Percentiles rank a stretch among this genome's conserved stretches.
phyloP scores from a whole-genome alignment of 179 eudicot genomes.

The Kewa caespitosa region DNA sequence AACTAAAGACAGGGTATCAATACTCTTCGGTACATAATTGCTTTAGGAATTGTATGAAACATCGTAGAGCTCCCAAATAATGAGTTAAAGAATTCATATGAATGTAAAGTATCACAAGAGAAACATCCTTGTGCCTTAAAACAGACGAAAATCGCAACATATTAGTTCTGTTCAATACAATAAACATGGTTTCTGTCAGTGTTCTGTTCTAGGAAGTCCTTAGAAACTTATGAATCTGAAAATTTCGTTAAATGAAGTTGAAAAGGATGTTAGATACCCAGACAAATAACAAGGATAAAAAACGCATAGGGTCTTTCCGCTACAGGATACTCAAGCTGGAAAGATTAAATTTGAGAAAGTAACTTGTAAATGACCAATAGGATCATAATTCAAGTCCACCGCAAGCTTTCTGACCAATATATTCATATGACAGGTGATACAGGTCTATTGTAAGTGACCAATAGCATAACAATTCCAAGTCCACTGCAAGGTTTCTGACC shows the following conservation, averaged over 20 bases:
- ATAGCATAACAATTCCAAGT: background rate
- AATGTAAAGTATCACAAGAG: background rate
- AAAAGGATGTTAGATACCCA: background rate
- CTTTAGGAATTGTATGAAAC: background rate
- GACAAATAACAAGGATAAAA: background rate
- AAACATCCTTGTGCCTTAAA: background rate
- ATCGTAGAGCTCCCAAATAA: background rate
- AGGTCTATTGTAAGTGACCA: no score
- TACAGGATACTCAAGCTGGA: background rate
- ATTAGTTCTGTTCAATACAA: background rate
- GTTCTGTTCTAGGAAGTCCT: background rate
- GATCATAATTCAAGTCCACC: background rate
- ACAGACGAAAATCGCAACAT: background rate
- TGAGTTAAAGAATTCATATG: background rate
- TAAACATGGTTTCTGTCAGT: background rate
- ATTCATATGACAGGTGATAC: no score
- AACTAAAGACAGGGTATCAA: background rate
- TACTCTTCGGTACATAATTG: background rate
- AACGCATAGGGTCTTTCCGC: background rate
- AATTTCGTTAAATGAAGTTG: background rate
- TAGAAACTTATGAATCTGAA: background rate
- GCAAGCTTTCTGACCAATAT: background rate
- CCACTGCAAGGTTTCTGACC: background rate
- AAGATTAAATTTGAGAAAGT: background rate
- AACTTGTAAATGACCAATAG: background rate